A percentile compares a stretch with the other conserved stretches of the same genome.
These are phyloP conservation scores for Dissophora ornata DNA, from an alignment of 192 early-diverging fungal species.

Conservation along the genomic window DNA sequence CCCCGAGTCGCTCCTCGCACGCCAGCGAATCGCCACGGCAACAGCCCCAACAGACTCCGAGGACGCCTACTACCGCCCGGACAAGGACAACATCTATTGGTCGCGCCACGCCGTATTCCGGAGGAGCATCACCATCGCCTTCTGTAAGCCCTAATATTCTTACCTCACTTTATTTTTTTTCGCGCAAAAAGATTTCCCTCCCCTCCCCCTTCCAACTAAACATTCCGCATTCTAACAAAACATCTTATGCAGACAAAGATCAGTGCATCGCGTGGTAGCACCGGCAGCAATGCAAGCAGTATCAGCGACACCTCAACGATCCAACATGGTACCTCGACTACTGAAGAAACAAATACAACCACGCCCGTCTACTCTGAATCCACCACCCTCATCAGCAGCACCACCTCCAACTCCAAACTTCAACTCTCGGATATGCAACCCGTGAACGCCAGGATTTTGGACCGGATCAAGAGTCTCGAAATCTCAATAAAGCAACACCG, in stretches of 20 bases:
- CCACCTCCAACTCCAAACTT: slow-evolving; percentile 5
- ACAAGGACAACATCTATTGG: not conserved
- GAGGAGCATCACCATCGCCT: not conserved
- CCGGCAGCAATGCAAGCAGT: not conserved
- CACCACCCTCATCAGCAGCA: slow-evolving; percentile 1
- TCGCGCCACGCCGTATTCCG: not conserved
- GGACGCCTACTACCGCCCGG: slow-evolving; percentile 2
- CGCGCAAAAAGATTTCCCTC: no score
- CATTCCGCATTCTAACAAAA: no score
- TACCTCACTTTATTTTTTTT: no score
- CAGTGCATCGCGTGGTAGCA: not conserved
- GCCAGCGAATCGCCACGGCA: no score
- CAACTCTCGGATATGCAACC: slow-evolving; percentile 26
- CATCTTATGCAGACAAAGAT: not conserved
- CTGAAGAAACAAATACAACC: slow-evolving; percentile 21
- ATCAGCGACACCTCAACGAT: no score
- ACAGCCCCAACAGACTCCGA: slow-evolving; percentile 7
- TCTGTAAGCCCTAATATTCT: not conserved
- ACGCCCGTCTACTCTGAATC: slow-evolving; percentile 33
- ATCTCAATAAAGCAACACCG: slow-evolving; percentile 31
- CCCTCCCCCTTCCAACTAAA: no score
- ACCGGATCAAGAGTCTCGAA: slow-evolving; percentile 36
- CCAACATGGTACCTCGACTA: no score
- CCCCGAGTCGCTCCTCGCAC: no score
- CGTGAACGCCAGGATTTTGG: slow-evolving; percentile 7